Evolutionary conservation across 176 grass and related monocot genomes (phyloP), one percentile per base, ranked within the genome.

Genomic region (Aechmea fasciata): DNA sequence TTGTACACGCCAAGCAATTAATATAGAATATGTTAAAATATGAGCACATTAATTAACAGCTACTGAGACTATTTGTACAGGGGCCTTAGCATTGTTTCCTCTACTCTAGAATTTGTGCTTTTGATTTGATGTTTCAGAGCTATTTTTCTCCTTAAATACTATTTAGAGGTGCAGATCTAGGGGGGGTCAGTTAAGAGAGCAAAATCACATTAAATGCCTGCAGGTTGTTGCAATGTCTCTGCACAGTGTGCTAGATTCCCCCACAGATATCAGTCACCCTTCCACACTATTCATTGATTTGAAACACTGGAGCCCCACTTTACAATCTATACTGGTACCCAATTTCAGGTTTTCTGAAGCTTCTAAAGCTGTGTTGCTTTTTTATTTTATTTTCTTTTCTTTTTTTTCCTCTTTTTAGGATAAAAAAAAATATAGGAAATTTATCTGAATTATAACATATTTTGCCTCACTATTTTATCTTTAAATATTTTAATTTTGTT

Each of bases 111-210:
- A 57, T 13, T 8, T 57, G 52, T 19, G 20, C 55, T 22, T 61
- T 18, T 61, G 55, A 59, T 59, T 59, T 59, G 55, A 59, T 59
- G 55, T 59, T 19, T 59, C 55, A 59, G 20, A 59, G n/a, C 55
- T 3, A 59, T 59, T 14, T 14, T 14, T 54, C 14, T 59, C n/a
- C 15, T 10, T 61, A 61, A 61, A 61, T 10, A 61, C 1, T 10
- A 23, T 23, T 18, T 61, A 61, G 14, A n/a, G 20, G 8, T 61
- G 55, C 17, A 61, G 55, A 18, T n/a, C n/a, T n/a, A n/a, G n/a
- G n/a, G n/a, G 15, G 55, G 33, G 20, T 18, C 55, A 61, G 20
- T 61, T 61, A 61, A 61, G 55, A 22, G 55, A 19, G 17, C 8
- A 61, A n/a, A 10, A 19, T 10, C 15, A 61, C 20, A 61, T 19